Conservation (phyloP, 768 basidiomycete species). For the Phlebiopsis gigantea region DNA sequence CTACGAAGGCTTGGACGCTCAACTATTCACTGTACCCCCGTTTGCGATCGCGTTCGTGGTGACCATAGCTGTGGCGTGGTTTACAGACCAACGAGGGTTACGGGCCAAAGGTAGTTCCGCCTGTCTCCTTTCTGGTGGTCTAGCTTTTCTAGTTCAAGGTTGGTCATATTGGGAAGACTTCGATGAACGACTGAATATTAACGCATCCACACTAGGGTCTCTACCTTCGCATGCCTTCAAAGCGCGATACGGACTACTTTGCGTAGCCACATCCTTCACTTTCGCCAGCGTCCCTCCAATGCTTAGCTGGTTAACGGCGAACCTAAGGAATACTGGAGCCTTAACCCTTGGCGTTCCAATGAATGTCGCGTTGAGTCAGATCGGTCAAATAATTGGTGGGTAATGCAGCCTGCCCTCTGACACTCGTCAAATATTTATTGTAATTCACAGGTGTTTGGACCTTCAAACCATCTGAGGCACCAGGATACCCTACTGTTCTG, state of each 20-base stretch:
- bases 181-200: too few relatives aligned
- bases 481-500: constrained; percentile 30
- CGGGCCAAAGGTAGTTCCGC: too few relatives aligned
- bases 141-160: too few relatives aligned
- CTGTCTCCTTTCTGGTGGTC: too few relatives aligned
- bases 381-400: constrained; percentile 31
- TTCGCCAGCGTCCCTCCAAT: constrained; percentile 30
- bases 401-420: constrained; percentile 9
- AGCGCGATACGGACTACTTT: constrained; percentile 29
- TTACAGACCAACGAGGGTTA: neutral
- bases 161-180: neutral
- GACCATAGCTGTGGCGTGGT: neutral
- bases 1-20: too few relatives aligned
- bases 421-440: constrained; percentile 7
- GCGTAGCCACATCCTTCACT: constrained; percentile 27
- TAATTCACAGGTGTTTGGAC: constrained; percentile 21
- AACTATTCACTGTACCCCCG: too few relatives aligned
- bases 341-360: constrained; percentile 28
- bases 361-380: constrained; percentile 29
- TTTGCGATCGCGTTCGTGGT: too few relatives aligned
- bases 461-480: constrained; percentile 25
- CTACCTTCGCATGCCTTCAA: constrained; percentile 18
- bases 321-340: constrained; percentile 26
- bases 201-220: too few relatives aligned
- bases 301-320: constrained; percentile 33